Conservation (phyloP, 352 stramenopile genomes). For the Phytophthora macrochlamydospora region DNA sequence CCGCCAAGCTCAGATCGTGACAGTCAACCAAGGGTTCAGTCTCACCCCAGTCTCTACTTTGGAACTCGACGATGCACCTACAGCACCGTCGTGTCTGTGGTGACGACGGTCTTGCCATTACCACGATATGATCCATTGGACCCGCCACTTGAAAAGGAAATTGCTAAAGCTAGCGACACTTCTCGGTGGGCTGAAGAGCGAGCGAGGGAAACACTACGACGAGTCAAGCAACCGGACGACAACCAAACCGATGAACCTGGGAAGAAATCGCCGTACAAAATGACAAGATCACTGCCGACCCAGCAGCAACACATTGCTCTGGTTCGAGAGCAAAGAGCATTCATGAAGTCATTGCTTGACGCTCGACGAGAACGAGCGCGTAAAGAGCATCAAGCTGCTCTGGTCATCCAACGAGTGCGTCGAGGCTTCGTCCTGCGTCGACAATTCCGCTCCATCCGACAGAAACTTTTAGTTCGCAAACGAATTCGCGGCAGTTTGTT, state of each 20-base stretch:
- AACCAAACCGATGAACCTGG: slow-evolving; percentile 25
- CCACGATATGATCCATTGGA: slow-evolving; percentile 29
- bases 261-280: slow-evolving; percentile 18
- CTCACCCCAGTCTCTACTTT: slow-evolving; percentile 74
- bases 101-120: slow-evolving; percentile 54
- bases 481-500: slow-evolving; percentile 62
- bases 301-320: slow-evolving; percentile 45
- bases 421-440: slow-evolving; percentile 56
- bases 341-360: slow-evolving; percentile 48
- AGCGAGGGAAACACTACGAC: slow-evolving; percentile 10
- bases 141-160: not conserved
- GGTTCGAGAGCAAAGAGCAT: slow-evolving; percentile 42
- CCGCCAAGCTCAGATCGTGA: slow-evolving; percentile 61
- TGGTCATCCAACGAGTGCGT: slow-evolving; percentile 61
- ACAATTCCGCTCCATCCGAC: slow-evolving; percentile 48
- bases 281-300: slow-evolving; percentile 15
- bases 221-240: slow-evolving; percentile 10
- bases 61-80: slow-evolving; percentile 73
- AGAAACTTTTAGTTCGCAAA: slow-evolving; percentile 68
- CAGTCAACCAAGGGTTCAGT: slow-evolving; percentile 55
- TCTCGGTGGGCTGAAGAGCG: slow-evolving; percentile 30
- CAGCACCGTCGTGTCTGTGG: slow-evolving; percentile 72
- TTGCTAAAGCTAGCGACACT: slow-evolving; percentile 1
- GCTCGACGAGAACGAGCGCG: slow-evolving; percentile 37
- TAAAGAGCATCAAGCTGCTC: slow-evolving; percentile 46